A percentile compares a stretch with the other conserved stretches of the same genome.
Evolutionary conservation across 306 rosid species (phyloP).

Genomic region (Prunus mongolica): DNA sequence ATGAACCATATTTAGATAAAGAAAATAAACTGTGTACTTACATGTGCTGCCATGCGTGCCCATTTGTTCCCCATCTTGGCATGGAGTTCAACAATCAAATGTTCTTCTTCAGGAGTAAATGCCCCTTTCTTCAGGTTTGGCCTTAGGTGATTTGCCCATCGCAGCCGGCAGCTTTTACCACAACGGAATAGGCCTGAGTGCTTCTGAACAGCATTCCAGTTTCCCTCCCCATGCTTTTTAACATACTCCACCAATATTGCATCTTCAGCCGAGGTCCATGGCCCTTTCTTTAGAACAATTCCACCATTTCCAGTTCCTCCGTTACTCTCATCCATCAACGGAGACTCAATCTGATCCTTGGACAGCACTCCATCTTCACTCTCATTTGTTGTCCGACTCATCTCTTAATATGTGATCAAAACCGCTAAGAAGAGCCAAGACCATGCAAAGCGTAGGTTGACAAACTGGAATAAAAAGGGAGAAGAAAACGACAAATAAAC

Average conservation of each 20-base stretch:
- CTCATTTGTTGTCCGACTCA: constrained; percentile 50
- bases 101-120: constrained; percentile 77
- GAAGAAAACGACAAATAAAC: not conserved
- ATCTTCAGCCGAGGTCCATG: constrained; percentile 94
- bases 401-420: constrained; percentile 35
- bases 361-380: constrained; percentile 51
- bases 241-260: constrained; percentile 86
- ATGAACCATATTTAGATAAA: constrained; percentile 6
- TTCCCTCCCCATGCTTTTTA: constrained; percentile 90
- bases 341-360: constrained; percentile 41
- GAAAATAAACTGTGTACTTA: constrained; percentile 42
- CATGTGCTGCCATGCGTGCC: constrained; percentile 95
- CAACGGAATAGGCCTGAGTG: constrained; percentile 84
- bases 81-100: constrained; percentile 75
- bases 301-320: constrained; percentile 40
- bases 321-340: constrained; percentile 47
- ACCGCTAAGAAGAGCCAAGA: constrained; percentile 33
- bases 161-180: constrained; percentile 94
- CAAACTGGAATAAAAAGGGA: constrained; percentile 21
- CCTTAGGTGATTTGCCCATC: constrained; percentile 99
- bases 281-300: constrained; percentile 80
- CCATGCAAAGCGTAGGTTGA: constrained; percentile 24
- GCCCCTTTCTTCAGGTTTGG: constrained; percentile 96
- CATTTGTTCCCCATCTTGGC: constrained; percentile 94
- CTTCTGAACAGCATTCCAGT: constrained; percentile 99